These are phyloP conservation scores for Quercus bicolor DNA, from an alignment of 306 rosid genomes.

Conservation along the genomic window DNA sequence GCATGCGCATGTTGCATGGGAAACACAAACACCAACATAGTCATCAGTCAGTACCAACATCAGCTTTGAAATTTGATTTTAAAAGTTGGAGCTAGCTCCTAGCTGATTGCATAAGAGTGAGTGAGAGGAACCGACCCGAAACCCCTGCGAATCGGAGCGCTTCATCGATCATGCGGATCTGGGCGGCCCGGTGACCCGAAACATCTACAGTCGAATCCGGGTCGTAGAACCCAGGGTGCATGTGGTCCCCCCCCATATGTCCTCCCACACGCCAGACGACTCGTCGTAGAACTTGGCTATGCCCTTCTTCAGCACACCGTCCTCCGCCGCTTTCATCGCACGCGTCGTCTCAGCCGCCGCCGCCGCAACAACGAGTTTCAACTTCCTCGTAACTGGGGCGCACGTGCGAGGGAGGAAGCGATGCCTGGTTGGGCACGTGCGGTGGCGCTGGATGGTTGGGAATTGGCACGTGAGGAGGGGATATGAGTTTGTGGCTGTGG, in stretches of 20 bases:
- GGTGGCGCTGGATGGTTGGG: background rate
- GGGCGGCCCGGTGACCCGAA: conserved; percentile 75
- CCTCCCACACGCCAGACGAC: conserved; percentile 77
- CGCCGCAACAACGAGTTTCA: background rate
- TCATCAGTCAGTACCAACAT: too few relatives aligned
- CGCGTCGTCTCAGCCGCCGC: conserved; percentile 4
- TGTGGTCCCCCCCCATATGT: conserved; percentile 90
- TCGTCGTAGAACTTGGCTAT: conserved; percentile 89
- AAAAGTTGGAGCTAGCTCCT: too few relatives aligned
- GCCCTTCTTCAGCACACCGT: conserved; percentile 44
- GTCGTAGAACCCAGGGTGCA: conserved; percentile 90
- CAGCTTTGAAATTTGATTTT: too few relatives aligned
- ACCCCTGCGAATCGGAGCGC: conserved; percentile 63
- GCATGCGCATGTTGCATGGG: too few relatives aligned
- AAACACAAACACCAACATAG: too few relatives aligned
- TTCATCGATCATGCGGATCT: conserved; percentile 81
- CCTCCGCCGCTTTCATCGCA: background rate
- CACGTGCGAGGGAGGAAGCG: background rate
- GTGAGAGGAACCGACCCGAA: conserved; percentile 8
- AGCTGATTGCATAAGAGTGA: too few relatives aligned
- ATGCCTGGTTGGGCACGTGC: background rate
- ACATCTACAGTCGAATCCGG: conserved; percentile 44
- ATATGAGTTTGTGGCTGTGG: too few relatives aligned
- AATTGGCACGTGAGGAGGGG: background rate
- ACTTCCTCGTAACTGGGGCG: background rate